Evolutionary conservation across 2,329 filamentous ascomycete species (phyloP).

Genomic region (Phaeosphaeria sp.): DNA sequence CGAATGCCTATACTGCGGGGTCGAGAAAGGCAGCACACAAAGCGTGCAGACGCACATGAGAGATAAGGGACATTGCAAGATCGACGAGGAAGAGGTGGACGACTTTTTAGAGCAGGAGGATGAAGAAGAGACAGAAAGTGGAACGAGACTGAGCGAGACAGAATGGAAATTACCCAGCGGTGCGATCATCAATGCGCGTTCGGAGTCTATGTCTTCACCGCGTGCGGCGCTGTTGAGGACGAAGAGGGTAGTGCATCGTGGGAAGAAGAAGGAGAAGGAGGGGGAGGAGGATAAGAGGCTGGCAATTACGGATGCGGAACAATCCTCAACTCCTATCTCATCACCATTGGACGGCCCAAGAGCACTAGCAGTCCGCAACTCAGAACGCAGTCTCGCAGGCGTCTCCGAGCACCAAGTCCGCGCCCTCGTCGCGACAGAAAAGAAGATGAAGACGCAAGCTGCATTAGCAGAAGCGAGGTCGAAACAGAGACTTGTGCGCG

Average conservation of each 20-base stretch:
- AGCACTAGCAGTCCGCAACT: neutral
- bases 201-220: constrained; percentile 14
- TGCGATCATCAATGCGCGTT: constrained; percentile 15
- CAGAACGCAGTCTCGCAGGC: constrained; percentile 4
- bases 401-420: constrained; percentile 19
- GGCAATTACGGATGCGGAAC: neutral
- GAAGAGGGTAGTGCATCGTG: constrained; percentile 8
- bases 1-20: constrained; percentile 47
- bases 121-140: constrained; percentile 6
- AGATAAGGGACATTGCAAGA: constrained; percentile 45
- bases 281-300: constrained; percentile 8
- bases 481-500: constrained; percentile 16
- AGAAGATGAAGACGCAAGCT: constrained; percentile 25
- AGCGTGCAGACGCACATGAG: constrained; percentile 46
- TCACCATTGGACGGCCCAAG: neutral
- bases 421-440: constrained; percentile 20
- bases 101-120: constrained; percentile 39
- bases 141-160: constrained; percentile 13
- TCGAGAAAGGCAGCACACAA: constrained; percentile 25
- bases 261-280: no score
- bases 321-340: neutral
- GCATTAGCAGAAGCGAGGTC: constrained; percentile 15
- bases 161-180: constrained; percentile 28
- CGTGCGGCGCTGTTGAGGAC: constrained; percentile 12
- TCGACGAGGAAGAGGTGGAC: constrained; percentile 44